phyloP scores from a whole-genome alignment of 2,329 filamentous ascomycete genomes.

The Exophiala spinifera region DNA sequence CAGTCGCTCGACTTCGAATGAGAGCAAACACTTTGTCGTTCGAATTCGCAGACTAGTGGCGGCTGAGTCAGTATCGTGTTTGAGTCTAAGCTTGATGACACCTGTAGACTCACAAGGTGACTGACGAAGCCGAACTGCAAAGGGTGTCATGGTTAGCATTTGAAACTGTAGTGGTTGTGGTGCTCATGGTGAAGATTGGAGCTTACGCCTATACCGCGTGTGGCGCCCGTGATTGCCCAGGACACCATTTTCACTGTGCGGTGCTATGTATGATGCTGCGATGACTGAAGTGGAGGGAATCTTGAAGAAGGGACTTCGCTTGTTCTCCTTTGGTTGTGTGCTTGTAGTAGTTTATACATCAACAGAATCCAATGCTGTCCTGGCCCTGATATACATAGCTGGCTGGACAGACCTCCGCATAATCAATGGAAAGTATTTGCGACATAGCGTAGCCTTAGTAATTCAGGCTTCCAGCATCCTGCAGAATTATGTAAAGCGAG shows the following conservation, averaged over 20 bases:
- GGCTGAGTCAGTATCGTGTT: constrained; percentile 10
- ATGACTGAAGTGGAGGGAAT: constrained; percentile 7
- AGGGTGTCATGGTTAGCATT: constrained; percentile 10
- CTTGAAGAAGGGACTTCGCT: constrained; percentile 5
- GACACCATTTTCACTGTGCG: constrained; percentile 20
- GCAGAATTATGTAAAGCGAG: constrained; percentile 23
- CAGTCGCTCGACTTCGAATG: constrained; percentile 36
- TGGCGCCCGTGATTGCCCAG: constrained; percentile 22
- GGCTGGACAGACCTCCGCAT: neutral
- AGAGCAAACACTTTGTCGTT: constrained; percentile 41
- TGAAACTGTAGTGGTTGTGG: constrained; percentile 11
- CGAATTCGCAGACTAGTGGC: constrained; percentile 25
- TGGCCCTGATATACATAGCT: constrained; percentile 15
- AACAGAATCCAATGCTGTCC: constrained; percentile 8
- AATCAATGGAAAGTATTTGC: constrained; percentile 23
- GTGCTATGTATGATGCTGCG: constrained; percentile 8
- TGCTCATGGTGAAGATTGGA: constrained; percentile 12
- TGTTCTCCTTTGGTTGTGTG: constrained; percentile 6
- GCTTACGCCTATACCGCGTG: constrained; percentile 24
- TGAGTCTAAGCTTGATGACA: neutral
- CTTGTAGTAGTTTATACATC: too few relatives aligned
- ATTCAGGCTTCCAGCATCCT: too few relatives aligned
- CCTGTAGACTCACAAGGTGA: constrained; percentile 15
- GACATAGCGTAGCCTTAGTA: constrained; percentile 9
- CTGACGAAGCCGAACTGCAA: constrained; percentile 17